phyloP scores from a whole-genome alignment of 805 yeast species.

The Candida quercuum region DNA sequence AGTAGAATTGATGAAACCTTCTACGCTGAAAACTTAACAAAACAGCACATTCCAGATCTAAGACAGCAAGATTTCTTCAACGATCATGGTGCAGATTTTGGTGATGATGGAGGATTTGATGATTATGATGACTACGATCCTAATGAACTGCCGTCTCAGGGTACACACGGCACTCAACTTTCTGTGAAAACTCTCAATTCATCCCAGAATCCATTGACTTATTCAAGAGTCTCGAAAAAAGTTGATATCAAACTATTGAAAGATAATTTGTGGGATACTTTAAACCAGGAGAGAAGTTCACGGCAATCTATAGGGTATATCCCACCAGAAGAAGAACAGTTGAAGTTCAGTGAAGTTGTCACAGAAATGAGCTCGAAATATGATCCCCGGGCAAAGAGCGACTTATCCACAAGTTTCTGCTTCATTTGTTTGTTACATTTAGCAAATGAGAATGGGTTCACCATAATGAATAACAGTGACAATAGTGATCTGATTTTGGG shows the following conservation, averaged over 20 bases:
- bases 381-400: slow-evolving; percentile 48
- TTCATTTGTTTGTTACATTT: slow-evolving; percentile 80
- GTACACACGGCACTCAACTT: slow-evolving; percentile 20
- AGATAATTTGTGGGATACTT: slow-evolving; percentile 69
- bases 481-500: slow-evolving; percentile 19
- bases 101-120: slow-evolving; percentile 28
- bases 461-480: slow-evolving; percentile 37
- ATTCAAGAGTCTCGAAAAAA: slow-evolving; percentile 68
- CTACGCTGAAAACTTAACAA: slow-evolving; percentile 59
- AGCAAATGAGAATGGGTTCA: slow-evolving; percentile 80
- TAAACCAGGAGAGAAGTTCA: slow-evolving; percentile 24
- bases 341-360: slow-evolving; percentile 43
- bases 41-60: slow-evolving; percentile 13
- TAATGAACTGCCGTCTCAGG: no score
- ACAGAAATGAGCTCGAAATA: slow-evolving; percentile 47
- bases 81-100: slow-evolving; percentile 21
- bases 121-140: slow-evolving; percentile 29
- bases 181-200: slow-evolving; percentile 18
- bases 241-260: slow-evolving; percentile 76
- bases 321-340: slow-evolving; percentile 2
- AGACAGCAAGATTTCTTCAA: slow-evolving; percentile 37
- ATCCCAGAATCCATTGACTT: slow-evolving; percentile 48
- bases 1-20: slow-evolving; percentile 53
- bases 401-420: slow-evolving; percentile 78
- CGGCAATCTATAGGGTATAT: slow-evolving; percentile 6